Base-by-base conservation (phyloP, 257 asterid genomes). In the Solanum verrucosum region DNA sequence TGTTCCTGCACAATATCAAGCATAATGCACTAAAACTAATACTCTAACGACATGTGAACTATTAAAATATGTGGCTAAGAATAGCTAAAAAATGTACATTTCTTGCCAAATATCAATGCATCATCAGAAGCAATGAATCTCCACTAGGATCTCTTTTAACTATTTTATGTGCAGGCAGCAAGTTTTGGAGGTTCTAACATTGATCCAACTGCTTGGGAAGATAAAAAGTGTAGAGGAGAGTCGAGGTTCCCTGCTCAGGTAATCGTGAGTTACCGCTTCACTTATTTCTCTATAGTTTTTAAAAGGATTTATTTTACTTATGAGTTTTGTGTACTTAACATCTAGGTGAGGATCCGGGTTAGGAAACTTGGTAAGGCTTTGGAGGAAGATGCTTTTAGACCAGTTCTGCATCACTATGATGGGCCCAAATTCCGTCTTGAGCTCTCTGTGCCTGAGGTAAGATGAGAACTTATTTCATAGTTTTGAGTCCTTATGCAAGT, bases 191-290 rank as follows among this genome's bases (percentile, higher is more conserved):
- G 98, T 87, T 92, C 98, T 82, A 95, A 96, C 94, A 95, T 96
- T 67, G 99, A 96, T 93, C 97, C 98, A 18, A 96, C 98, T 87
- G 98, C 99, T 71, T 96, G 98, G 99, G 98, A 96, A 91, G 98
- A 95, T 91, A 95, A 96, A 88, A 96, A 96, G 86, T 96, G 98
- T 92, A 96, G 92, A 94, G 98, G 99, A 68, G 98, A 95, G 92
- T 95, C 99, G 4, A 95, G 99, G 89, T 96, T 96, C 91, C 98
- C 99, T 86, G 98, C 99, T 46, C 99, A 96, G 98, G 99, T 96
- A 87, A 89, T 60, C 5, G n/a, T 44, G 65, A 79, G 67, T 79
- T 44, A 4, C 67, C 7, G 2, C 23, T 40, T 29, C 11, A 7
- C n/a, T 44, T 31, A 79, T 44, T 44, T 38, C n/a, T 60, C 78